These are phyloP conservation scores for Hyphopichia wangnamkhiaoensis DNA, from an alignment of 1,139 yeast genomes.

Conservation along the genomic window DNA sequence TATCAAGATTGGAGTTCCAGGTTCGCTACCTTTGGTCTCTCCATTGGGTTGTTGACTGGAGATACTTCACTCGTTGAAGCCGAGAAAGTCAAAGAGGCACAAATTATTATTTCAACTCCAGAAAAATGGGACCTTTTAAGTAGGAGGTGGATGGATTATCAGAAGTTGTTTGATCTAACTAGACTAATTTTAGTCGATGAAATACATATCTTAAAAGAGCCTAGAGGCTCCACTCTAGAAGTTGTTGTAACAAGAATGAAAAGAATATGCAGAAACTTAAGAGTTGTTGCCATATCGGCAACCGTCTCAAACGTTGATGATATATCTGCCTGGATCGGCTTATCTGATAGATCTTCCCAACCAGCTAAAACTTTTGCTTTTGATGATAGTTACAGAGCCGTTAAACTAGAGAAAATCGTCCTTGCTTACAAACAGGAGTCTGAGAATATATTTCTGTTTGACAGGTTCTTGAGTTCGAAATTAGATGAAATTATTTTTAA, in stretches of 20 bases:
- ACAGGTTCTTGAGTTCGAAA: constrained; percentile 38
- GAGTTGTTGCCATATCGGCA: constrained; percentile 56
- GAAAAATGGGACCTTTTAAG: constrained; percentile 61
- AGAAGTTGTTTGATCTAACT: constrained; percentile 29
- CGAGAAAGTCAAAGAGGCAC: constrained; percentile 41
- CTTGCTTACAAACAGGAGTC: constrained; percentile 37
- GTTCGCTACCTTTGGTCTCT: constrained; percentile 32
- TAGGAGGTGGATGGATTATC: constrained; percentile 47
- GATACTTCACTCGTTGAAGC: constrained; percentile 45
- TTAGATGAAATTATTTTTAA: constrained; percentile 33
- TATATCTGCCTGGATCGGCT: constrained; percentile 47
- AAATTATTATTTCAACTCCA: constrained; percentile 55
- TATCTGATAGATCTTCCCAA: constrained; percentile 11
- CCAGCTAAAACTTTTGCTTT: constrained; percentile 36
- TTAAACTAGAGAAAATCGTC: constrained; percentile 39
- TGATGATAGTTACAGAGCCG: constrained; percentile 51
- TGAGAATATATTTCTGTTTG: constrained; percentile 47
- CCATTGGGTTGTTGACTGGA: constrained; percentile 51
- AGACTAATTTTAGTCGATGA: constrained; percentile 50
- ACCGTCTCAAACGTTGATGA: constrained; percentile 55
- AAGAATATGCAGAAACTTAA: constrained; percentile 31
- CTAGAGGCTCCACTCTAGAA: constrained; percentile 54
- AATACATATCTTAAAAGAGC: constrained; percentile 47
- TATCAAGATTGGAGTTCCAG: constrained; percentile 43
- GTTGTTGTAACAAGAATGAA: constrained; percentile 56